Conservation (phyloP, 768 basidiomycete species). For the Termitomyces heimii region DNA sequence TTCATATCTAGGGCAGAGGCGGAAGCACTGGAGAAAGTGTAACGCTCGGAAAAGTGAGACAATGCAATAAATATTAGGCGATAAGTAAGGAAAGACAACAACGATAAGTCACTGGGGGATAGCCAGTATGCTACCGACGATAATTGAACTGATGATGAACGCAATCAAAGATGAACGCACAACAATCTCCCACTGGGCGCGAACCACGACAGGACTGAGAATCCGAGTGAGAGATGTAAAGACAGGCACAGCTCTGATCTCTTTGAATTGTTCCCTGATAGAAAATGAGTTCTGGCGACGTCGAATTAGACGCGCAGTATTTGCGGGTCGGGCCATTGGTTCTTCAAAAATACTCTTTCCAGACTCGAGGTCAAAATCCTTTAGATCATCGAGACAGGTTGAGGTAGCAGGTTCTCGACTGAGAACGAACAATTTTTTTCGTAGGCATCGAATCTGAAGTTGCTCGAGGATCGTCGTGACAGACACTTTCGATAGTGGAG, state of each 20-base stretch:
- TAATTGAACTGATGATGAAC: constrained; percentile 34
- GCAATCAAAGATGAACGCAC: constrained; percentile 49
- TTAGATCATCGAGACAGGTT: neutral
- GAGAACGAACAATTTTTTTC: constrained; percentile 29
- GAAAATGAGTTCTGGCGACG: constrained; percentile 7
- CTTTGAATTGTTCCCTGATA: constrained; percentile 30
- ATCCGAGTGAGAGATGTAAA: constrained; percentile 70
- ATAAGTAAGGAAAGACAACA: neutral
- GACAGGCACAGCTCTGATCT: constrained; percentile 55
- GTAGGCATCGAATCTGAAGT: constrained; percentile 36
- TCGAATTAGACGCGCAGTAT: neutral
- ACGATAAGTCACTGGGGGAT: neutral
- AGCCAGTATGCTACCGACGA: constrained; percentile 36
- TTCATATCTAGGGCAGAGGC: neutral
- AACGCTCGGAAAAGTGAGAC: too few species aligned
- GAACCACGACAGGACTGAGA: constrained; percentile 60
- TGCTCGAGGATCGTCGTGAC: constrained; percentile 29
- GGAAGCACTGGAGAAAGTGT: neutral
- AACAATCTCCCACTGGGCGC: constrained; percentile 87
- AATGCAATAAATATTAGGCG: neutral
- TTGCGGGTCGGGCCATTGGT: neutral
- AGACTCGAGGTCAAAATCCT: neutral
- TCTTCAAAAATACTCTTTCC: constrained; percentile 7
- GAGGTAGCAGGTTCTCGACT: neutral
- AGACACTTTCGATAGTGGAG: constrained; percentile 16